Base-by-base conservation (phyloP, 768 basidiomycete species). In the Tricholoma furcatifolium region DNA sequence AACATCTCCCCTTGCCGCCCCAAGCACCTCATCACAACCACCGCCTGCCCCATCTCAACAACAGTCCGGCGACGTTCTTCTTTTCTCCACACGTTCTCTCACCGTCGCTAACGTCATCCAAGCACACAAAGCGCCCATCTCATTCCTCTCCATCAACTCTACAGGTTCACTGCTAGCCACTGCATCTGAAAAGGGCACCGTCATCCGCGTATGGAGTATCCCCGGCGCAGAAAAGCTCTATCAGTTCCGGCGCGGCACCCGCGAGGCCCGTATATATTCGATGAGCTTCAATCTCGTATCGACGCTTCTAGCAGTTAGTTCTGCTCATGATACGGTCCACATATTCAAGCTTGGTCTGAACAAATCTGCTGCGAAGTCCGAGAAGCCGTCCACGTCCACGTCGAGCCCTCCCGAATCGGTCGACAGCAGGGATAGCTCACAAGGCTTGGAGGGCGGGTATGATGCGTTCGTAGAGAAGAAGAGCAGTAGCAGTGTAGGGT, bases 91-190 rank as follows among this genome's bases (percentile, higher is more conserved):
- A 2, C 86, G 93, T 50, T 85, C 91, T 6, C 83, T 98, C 24
- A 89, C 90, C 2, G 91, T 95, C 24, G 83, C 91, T 40, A 98
- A 99, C 74, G 93, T 96, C 62, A 89, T 99, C 53, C 95, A 93
- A 64, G 97, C 97, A 15, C 97, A 99, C 74, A 98, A 98, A 70
- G 72, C 93, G 1, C 92, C 96, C 4, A 86, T 99, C 56, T 90
- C 94, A 7, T 85, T 84, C 62, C 78, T 98, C 43, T 77, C 90
- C 6, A 82, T 99, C 69, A 96, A 95, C 70, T 79, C 83, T 2
- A 78, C 87, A 0, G 96, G 96, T 11, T 91, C 91, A 0, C 77
- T 98, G 50, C 85, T 99, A 38, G 97, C 96, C 18, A 95, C 96
- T 6, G 87, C 93, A 12, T 90, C 87, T 1, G 93, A 95, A 41